phyloP scores from a whole-genome alignment of 371 early-diverging fungal species.

The Syncephalastrum contaminatum region DNA sequence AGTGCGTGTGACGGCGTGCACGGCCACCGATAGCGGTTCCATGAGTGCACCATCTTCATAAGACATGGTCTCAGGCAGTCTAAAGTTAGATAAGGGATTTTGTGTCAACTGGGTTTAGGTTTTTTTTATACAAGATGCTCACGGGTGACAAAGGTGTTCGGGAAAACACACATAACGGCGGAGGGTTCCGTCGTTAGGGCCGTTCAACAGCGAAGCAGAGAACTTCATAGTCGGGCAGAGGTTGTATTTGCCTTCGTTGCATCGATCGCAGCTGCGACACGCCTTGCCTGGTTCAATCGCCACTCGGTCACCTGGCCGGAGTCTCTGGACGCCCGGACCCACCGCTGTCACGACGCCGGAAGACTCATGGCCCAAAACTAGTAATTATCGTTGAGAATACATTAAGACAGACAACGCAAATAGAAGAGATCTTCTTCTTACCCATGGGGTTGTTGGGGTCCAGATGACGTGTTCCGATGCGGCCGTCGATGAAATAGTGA shows the following conservation, averaged over 20 bases:
- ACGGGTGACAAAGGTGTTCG: constrained; percentile 14
- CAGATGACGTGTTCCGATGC: constrained; percentile 10
- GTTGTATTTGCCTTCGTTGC: constrained; percentile 24
- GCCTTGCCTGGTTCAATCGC: constrained; percentile 29
- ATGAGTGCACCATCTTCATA: constrained; percentile 43
- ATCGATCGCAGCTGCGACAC: constrained; percentile 19
- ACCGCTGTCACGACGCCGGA: constrained; percentile 38
- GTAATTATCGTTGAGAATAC: too few species aligned
- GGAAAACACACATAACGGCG: constrained; percentile 11
- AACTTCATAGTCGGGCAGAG: constrained; percentile 32
- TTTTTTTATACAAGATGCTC: not conserved
- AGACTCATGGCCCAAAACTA: constrained; percentile 42
- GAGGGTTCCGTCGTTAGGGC: constrained; percentile 20
- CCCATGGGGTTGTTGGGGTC: constrained; percentile 16
- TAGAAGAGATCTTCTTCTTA: too few species aligned
- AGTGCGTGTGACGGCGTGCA: constrained; percentile 26
- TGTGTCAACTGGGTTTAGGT: not conserved
- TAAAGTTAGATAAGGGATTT: constrained; percentile 1
- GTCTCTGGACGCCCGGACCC: constrained; percentile 27
- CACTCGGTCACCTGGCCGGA: constrained; percentile 28
- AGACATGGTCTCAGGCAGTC: constrained; percentile 15
- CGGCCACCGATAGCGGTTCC: constrained; percentile 42
- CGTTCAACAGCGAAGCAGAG: constrained; percentile 19
- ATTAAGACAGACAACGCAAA: too few species aligned
- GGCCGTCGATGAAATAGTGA: constrained; percentile 23